These are phyloP conservation scores for Pilobolus umbonatus DNA, from an alignment of 192 early-diverging fungal species.

Conservation along the genomic window DNA sequence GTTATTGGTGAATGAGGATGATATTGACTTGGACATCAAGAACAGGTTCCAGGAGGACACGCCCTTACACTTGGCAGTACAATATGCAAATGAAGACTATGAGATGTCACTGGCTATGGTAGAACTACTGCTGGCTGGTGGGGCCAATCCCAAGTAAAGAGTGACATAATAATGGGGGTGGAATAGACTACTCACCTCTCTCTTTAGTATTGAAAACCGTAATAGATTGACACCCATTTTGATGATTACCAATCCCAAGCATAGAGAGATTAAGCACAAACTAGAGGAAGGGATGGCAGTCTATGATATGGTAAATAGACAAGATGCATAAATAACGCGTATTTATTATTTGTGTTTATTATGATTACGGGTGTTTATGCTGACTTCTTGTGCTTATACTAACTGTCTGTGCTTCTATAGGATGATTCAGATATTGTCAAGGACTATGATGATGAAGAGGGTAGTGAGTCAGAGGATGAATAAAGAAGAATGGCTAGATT, in stretches of 20 bases:
- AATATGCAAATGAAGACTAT: constrained; percentile 41
- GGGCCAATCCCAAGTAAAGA: constrained; percentile 45
- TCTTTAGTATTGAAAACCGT: constrained; percentile 26
- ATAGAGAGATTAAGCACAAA: constrained; percentile 22
- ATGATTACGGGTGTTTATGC: background rate
- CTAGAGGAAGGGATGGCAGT: constrained; percentile 11
- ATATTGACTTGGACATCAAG: constrained; percentile 53
- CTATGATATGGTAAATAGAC: constrained; percentile 27
- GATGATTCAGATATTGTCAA: constrained; percentile 22
- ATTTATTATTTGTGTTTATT: background rate
- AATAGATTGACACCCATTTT: constrained; percentile 30
- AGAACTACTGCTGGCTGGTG: constrained; percentile 46
- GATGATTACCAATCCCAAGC: constrained; percentile 21
- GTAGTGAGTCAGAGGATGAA: too few species aligned
- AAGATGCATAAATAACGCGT: background rate
- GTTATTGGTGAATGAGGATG: constrained; percentile 45
- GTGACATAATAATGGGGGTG: background rate
- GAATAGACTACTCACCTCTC: background rate
- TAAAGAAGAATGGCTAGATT: too few species aligned
- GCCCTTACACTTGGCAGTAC: constrained; percentile 67
- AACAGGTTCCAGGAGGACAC: constrained; percentile 56
- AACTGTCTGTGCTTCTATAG: constrained; percentile 3
- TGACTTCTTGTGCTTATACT: too few species aligned
- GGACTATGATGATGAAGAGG: constrained; percentile 21
- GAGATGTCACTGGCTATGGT: constrained; percentile 61